A percentile compares a stretch with the other conserved stretches of the same genome.
Evolutionary conservation across 208 protist species (phyloP).

Genomic region (Angomonas ambiguus): DNA sequence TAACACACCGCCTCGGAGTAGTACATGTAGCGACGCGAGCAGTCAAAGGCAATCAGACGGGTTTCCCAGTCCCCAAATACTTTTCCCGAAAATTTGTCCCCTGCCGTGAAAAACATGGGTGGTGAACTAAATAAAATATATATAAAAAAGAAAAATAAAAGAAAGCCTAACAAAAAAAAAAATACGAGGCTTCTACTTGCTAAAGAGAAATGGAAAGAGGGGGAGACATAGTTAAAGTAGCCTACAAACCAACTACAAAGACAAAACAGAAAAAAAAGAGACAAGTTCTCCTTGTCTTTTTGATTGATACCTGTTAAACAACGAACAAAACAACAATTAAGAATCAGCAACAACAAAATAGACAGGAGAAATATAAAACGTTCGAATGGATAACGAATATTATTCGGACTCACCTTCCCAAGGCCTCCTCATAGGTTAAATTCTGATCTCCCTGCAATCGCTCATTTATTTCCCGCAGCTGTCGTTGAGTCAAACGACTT

Average conservation of each 20-base stretch:
- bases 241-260: neutral
- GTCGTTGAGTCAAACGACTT: neutral
- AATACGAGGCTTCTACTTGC: neutral
- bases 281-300: no score
- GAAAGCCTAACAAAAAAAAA: slow-evolving; percentile 1
- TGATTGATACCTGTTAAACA: no score
- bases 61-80: slow-evolving; percentile 31
- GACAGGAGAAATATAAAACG: neutral
- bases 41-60: slow-evolving; percentile 34
- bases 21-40: slow-evolving; percentile 29
- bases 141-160: slow-evolving; percentile 8
- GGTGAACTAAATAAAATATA: neutral
- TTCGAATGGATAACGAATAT: neutral
- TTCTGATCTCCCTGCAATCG: neutral
- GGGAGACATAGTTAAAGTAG: neutral
- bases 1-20: slow-evolving; percentile 18
- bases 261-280: neutral
- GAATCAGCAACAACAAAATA: neutral
- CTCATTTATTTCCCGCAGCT: neutral
- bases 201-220: neutral
- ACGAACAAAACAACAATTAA: neutral
- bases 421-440: slow-evolving; percentile 3
- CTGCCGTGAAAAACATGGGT: slow-evolving; percentile 26
- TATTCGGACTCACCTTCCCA: neutral
- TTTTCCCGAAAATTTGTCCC: slow-evolving; percentile 21